Percentiles rank a stretch among this genome's conserved stretches.
Conservation (phyloP, 2,329 filamentous ascomycete genomes). For the Leptoxyphium fumago region DNA sequence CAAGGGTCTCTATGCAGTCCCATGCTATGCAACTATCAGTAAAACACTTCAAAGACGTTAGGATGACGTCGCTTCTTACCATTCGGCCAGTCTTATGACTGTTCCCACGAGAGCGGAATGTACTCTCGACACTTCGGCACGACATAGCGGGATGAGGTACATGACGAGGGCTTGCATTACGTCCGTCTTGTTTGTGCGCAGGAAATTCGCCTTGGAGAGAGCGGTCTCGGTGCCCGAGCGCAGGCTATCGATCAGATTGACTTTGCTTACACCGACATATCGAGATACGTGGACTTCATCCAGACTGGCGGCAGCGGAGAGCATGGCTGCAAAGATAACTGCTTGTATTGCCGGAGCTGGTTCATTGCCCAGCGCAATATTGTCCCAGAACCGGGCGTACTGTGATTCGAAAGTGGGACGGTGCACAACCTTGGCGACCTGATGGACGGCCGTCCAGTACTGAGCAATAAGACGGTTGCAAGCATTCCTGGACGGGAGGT, state of each 20-base stretch:
- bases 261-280: conserved; percentile 43
- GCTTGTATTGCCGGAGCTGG: conserved; percentile 51
- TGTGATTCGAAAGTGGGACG: conserved; percentile 50
- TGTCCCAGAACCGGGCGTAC: conserved; percentile 52
- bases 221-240: conserved; percentile 53
- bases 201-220: conserved; percentile 53
- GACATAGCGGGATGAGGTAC: conserved; percentile 61
- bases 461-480: conserved; percentile 50
- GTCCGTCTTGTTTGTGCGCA: conserved; percentile 57
- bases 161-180: conserved; percentile 64
- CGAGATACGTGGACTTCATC: conserved; percentile 36
- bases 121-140: conserved; percentile 55
- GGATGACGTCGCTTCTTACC: conserved; percentile 14
- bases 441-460: conserved; percentile 55
- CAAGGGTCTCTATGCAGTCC: conserved; percentile 58
- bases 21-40: conserved; percentile 30
- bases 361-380: conserved; percentile 44
- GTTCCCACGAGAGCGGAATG: conserved; percentile 60
- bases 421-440: conserved; percentile 53
- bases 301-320: conserved; percentile 55
- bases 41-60: not conserved
- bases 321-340: conserved; percentile 53
- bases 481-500: conserved; percentile 43
- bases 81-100: conserved; percentile 59
- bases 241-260: conserved; percentile 45